A percentile compares a stretch with the other conserved stretches of the same genome.
These are phyloP conservation scores for Schizosaccharomyces osmophilus DNA, from an alignment of 805 yeast genomes.

Conservation along the genomic window DNA sequence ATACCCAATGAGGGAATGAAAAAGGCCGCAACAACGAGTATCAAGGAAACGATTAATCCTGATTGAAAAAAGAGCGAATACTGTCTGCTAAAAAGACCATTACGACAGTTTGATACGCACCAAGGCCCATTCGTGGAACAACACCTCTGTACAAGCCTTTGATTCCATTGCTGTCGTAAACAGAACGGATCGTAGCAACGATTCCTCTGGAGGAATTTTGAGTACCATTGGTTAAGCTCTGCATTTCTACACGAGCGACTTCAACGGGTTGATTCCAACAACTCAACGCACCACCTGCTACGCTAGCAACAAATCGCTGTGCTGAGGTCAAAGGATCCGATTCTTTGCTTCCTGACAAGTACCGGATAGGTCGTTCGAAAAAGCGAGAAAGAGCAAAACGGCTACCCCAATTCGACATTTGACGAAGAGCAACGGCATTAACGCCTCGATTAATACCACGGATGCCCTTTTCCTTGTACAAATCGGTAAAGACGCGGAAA, in stretches of 20 bases:
- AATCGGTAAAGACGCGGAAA: slow-evolving; percentile 65
- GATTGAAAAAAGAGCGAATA: background rate
- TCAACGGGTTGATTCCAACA: slow-evolving; percentile 99
- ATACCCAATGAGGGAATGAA: no score
- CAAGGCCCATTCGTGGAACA: slow-evolving; percentile 85
- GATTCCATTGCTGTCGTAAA: slow-evolving; percentile 58
- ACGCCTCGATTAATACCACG: slow-evolving; percentile 93
- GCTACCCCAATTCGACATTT: slow-evolving; percentile 97
- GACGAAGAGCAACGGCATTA: slow-evolving; percentile 95
- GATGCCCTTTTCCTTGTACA: slow-evolving; percentile 66
- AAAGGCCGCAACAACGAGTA: background rate
- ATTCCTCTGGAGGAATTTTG: slow-evolving; percentile 77
- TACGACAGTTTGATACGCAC: slow-evolving; percentile 71
- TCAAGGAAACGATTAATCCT: background rate
- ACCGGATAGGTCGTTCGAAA: slow-evolving; percentile 66
- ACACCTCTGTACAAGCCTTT: slow-evolving; percentile 90
- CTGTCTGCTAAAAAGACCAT: background rate
- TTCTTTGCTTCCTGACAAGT: slow-evolving; percentile 29
- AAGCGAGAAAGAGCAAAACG: slow-evolving; percentile 80
- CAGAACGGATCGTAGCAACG: slow-evolving; percentile 50
- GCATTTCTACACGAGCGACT: slow-evolving; percentile 95
- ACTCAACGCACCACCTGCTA: slow-evolving; percentile 86
- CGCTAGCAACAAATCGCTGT: slow-evolving; percentile 68
- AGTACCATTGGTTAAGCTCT: slow-evolving; percentile 78
- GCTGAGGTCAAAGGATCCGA: slow-evolving; percentile 40